phyloP scores from a whole-genome alignment of 2,329 filamentous ascomycete species.

The Fusarium sp. region DNA sequence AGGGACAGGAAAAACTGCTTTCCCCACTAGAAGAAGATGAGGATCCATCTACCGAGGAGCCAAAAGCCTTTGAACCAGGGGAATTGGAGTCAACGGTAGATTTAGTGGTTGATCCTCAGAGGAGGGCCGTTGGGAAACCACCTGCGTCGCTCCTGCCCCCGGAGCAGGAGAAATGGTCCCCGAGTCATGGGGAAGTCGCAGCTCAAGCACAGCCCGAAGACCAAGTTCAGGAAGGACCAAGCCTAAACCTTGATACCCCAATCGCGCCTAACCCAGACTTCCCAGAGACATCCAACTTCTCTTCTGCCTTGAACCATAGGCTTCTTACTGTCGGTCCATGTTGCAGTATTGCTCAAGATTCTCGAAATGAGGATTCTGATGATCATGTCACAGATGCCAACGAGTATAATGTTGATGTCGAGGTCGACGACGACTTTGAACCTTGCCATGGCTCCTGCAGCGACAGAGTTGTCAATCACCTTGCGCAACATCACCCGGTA shows the following conservation, averaged over 20 bases:
- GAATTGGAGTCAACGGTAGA: not conserved
- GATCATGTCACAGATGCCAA: not conserved
- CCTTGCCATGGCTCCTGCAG: not conserved
- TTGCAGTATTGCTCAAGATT: not conserved
- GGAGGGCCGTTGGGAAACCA: constrained; percentile 3
- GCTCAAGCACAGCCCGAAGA: not conserved
- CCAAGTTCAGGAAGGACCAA: not conserved
- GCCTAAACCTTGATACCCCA: not conserved
- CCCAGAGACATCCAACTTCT: not conserved
- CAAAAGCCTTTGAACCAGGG: not conserved
- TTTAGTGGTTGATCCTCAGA: not conserved
- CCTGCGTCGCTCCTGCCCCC: not conserved
- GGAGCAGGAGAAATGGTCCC: not conserved
- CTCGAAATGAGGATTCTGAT: not conserved
- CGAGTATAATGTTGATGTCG: not conserved
- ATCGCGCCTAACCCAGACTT: not conserved
- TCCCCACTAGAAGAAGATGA: constrained; percentile 2
- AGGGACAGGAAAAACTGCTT: not conserved
- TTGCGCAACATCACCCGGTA: not conserved
- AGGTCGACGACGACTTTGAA: not conserved
- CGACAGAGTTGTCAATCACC: not conserved
- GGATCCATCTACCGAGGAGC: not conserved
- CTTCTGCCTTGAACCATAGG: not conserved
- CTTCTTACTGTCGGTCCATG: no score
- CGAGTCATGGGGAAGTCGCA: constrained; percentile 1